These are phyloP conservation scores for Arthrobotrys musiformis DNA, from an alignment of 2,329 filamentous ascomycete species.

Conservation along the genomic window DNA sequence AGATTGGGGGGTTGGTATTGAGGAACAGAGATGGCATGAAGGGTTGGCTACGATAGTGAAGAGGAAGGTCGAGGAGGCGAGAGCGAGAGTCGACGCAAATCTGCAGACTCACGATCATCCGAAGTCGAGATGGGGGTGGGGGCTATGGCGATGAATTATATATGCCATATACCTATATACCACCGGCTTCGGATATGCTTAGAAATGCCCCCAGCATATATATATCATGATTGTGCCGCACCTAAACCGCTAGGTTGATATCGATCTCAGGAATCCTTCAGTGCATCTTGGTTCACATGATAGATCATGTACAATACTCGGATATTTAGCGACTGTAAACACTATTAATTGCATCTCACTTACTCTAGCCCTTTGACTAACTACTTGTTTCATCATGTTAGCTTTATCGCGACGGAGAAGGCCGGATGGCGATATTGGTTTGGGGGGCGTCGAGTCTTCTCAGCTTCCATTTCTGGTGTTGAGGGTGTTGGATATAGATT, in stretches of 20 bases:
- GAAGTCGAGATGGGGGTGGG: not conserved
- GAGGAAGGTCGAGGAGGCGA: not conserved
- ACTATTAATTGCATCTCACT: too few species aligned
- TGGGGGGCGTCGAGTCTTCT: too few species aligned
- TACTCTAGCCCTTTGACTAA: not conserved
- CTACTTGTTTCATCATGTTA: not conserved
- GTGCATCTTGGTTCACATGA: too few species aligned
- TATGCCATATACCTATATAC: not conserved
- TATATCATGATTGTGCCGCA: too few species aligned
- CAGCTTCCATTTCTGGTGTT: constrained; percentile 5
- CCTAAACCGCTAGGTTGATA: too few species aligned
- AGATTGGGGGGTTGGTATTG: constrained; percentile 70
- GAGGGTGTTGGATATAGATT: constrained; percentile 1
- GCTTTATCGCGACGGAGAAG: not conserved
- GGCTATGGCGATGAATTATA: not conserved
- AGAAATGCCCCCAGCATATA: too few species aligned
- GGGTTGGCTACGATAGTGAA: not conserved
- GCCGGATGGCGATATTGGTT: not conserved
- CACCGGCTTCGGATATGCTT: too few species aligned
- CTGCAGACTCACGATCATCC: too few species aligned
- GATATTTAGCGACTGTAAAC: too few species aligned
- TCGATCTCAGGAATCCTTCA: too few species aligned
- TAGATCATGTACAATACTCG: too few species aligned
- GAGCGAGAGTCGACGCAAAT: not conserved
- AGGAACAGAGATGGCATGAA: constrained; percentile 56